Evolutionary conservation across 1,284 basidiomycete genomes (phyloP).

Genomic region (Ceratobasidium sp.): DNA sequence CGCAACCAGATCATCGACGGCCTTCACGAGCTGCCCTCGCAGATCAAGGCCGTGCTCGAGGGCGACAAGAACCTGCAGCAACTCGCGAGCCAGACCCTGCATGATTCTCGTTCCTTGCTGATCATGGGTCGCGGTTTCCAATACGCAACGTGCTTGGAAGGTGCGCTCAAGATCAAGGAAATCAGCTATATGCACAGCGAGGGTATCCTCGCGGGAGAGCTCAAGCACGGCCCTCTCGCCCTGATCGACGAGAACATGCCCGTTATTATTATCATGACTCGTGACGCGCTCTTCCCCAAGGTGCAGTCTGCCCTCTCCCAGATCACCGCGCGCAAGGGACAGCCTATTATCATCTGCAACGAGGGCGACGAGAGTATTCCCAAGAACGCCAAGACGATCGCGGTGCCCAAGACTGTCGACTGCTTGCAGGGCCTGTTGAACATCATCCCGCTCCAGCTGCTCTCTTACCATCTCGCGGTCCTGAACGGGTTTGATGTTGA

Average conservation of each 20-base stretch:
- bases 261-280: constrained; percentile 99
- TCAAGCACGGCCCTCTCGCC: constrained; percentile 98
- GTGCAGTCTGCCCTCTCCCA: constrained; percentile 96
- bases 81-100: constrained; percentile 83
- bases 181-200: constrained; percentile 95
- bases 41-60: constrained; percentile 90
- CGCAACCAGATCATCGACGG: constrained; percentile 95
- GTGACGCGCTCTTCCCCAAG: constrained; percentile 98
- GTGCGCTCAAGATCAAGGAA: constrained; percentile 99
- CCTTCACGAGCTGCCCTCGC: constrained; percentile 87
- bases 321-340: constrained; percentile 96
- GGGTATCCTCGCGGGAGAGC: constrained; percentile 96
- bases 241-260: constrained; percentile 99
- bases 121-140: constrained; percentile 99
- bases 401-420: constrained; percentile 94
- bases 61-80: constrained; percentile 85
- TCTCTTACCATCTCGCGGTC: constrained; percentile 97
- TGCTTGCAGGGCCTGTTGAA: constrained; percentile 96
- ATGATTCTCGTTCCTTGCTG: constrained; percentile 88
- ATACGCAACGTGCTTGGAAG: constrained; percentile 97
- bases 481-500: constrained; percentile 98
- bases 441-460: constrained; percentile 95
- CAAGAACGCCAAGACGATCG: constrained; percentile 84
- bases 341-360: constrained; percentile 96
- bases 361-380: constrained; percentile 89